A percentile compares a stretch with the other conserved stretches of the same genome.
Conservation (phyloP, 1,284 basidiomycete species). For the Microbotryum intermedium region DNA sequence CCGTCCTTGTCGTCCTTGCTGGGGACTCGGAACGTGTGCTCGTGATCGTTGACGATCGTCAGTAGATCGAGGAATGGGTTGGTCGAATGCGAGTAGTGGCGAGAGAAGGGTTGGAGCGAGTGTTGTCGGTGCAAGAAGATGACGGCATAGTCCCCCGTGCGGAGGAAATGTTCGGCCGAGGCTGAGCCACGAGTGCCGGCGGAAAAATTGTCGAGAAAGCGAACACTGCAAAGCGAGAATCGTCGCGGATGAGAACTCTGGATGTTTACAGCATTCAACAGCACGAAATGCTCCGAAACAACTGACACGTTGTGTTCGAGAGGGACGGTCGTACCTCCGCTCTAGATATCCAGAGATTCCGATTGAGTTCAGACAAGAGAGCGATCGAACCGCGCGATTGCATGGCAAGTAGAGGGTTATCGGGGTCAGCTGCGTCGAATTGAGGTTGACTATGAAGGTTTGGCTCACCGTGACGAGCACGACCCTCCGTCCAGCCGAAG, state of each 20-base stretch:
- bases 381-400: background rate
- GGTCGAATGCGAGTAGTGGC: slow-evolving; percentile 95
- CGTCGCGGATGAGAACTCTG: background rate
- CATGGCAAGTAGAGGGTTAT: background rate
- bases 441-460: background rate
- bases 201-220: slow-evolving; percentile 97
- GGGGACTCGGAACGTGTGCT: slow-evolving; percentile 16
- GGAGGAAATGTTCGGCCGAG: slow-evolving; percentile 94
- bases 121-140: slow-evolving; percentile 98
- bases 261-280: too few relatives aligned
- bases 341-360: slow-evolving; percentile 46
- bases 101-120: slow-evolving; percentile 89
- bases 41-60: slow-evolving; percentile 51
- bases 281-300: background rate
- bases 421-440: background rate
- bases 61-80: slow-evolving; percentile 96
- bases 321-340: slow-evolving; percentile 90
- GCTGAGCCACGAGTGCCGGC: slow-evolving; percentile 95
- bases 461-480: slow-evolving; percentile 82
- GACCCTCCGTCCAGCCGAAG: slow-evolving; percentile 58
- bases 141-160: slow-evolving; percentile 79
- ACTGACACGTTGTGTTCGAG: slow-evolving; percentile 93
- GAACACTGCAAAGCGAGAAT: slow-evolving; percentile 56
- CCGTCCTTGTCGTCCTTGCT: slow-evolving; percentile 9
- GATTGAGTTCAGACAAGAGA: slow-evolving; percentile 4